Percentiles rank a stretch among this genome's conserved stretches.
Conservation (phyloP, 1,139 yeast genomes). For the Lodderomyces metapsilosis region DNA sequence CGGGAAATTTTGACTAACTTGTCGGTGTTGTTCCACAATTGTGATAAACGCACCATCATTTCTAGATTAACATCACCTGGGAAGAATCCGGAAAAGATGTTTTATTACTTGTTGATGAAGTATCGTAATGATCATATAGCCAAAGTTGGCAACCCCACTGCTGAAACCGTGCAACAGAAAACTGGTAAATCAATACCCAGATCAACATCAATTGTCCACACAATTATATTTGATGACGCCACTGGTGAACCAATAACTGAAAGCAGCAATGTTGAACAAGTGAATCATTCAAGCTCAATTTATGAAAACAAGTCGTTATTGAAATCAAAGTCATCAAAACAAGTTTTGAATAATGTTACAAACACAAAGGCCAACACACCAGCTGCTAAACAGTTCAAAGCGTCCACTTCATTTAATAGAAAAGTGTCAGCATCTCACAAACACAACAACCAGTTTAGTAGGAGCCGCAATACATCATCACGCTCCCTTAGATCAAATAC, state of each 20-base stretch:
- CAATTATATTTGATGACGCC: constrained; percentile 32
- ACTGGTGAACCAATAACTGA: constrained; percentile 27
- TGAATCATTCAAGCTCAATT: constrained; percentile 23
- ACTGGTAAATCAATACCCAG: constrained; percentile 33
- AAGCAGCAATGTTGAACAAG: constrained; percentile 17
- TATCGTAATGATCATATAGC: constrained; percentile 74
- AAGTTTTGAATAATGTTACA: constrained; percentile 30
- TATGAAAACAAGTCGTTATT: constrained; percentile 19
- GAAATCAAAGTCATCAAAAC: constrained; percentile 12
- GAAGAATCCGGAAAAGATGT: constrained; percentile 82
- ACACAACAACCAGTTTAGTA: constrained; percentile 8
- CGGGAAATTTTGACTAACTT: constrained; percentile 79
- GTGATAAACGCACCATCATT: constrained; percentile 59
- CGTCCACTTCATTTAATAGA: constrained; percentile 41
- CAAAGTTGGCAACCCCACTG: constrained; percentile 16
- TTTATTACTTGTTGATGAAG: constrained; percentile 77
- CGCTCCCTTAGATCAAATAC: constrained; percentile 11
- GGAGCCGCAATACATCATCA: constrained; percentile 12
- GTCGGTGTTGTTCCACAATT: constrained; percentile 90
- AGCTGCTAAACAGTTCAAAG: constrained; percentile 28
- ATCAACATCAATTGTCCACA: constrained; percentile 48
- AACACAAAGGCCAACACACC: constrained; percentile 16
- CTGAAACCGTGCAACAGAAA: constrained; percentile 15
- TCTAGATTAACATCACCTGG: constrained; percentile 56
- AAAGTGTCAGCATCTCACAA: constrained; percentile 28